phyloP scores from a whole-genome alignment of 495 filamentous ascomycete genomes.

The Penicillium longicatenatum region DNA sequence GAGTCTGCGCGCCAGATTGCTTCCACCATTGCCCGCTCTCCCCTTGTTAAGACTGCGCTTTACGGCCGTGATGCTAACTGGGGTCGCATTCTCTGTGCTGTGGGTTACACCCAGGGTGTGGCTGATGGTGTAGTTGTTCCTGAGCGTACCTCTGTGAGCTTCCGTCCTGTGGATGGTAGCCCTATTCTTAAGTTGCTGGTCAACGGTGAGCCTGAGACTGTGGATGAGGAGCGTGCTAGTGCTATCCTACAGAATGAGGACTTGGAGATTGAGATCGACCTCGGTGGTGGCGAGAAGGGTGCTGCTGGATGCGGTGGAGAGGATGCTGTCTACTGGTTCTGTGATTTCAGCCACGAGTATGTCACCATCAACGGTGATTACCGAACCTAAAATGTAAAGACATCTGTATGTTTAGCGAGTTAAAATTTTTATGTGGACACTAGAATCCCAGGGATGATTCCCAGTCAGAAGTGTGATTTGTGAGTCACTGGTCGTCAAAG shows the following conservation, averaged over 20 bases:
- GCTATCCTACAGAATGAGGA: slow-evolving; percentile 87
- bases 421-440: background rate
- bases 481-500: no score
- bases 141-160: slow-evolving; percentile 86
- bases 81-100: slow-evolving; percentile 95
- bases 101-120: slow-evolving; percentile 80
- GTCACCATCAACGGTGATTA: slow-evolving; percentile 94
- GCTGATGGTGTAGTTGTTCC: slow-evolving; percentile 66
- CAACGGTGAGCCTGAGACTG: slow-evolving; percentile 85
- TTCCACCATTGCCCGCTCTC: slow-evolving; percentile 86
- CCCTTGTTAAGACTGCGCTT: slow-evolving; percentile 94
- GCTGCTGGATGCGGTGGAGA: slow-evolving; percentile 55
- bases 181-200: slow-evolving; percentile 80
- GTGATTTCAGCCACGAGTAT: slow-evolving; percentile 98
- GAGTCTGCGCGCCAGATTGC: slow-evolving; percentile 70
- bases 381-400: slow-evolving; percentile 57
- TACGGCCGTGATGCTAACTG: slow-evolving; percentile 98
- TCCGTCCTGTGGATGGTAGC: slow-evolving; percentile 83
- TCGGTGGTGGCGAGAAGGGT: slow-evolving; percentile 53
- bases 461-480: background rate
- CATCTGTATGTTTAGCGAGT: slow-evolving; percentile 3
- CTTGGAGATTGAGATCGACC: slow-evolving; percentile 74
- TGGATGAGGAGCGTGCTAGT: slow-evolving; percentile 86
- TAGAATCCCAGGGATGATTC: background rate
- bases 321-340: slow-evolving; percentile 89